Evolutionary conservation across 257 asterid species (phyloP), one percentile per base, ranked within the genome.

Genomic region (Ocimum tenuiflorum): DNA sequence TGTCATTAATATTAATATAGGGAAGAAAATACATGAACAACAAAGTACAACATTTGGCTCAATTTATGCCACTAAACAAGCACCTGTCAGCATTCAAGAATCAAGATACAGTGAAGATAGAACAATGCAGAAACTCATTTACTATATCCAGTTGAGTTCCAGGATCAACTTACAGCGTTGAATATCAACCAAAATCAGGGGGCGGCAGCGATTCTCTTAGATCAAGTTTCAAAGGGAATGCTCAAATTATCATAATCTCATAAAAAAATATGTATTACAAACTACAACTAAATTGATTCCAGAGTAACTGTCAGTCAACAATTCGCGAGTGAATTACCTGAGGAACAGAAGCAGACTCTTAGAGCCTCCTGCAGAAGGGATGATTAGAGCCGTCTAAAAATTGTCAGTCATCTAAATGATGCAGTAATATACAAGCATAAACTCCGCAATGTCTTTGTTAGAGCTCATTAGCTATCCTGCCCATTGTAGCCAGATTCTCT

Each of bases 401-500:
- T 65, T 65, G 77, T 73, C 57, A 36, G 62, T 39, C 63, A 13
- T 33, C 50, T 58, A 6, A 23, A 47, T 27, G 50, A 59, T 36
- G 77, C 62, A 64, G 71, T 48, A 29, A 57, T 72, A 31, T 48
- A 65, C 77, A 49, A 20, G 9, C 23, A 56, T 36, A 46, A 73
- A 33, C 31, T 67, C 35, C 65, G 14, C 19, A 6, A 17, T 53
- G 24, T 68, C 31, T 27, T 27, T 27, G 31, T 27, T 27, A 27
- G 31, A 27, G 31, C 31, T 27, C 31, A 27, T 27, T 19, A 62
- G 63, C 54, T 41, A 55, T 27, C 79, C 78, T 22, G 52, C 66
- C 78, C 73, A 69, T 64, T 31, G 83, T 79, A 41, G 43, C 82
- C 60, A 77, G 43, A 66, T 74, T 80, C 63, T 85, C 96, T 67